These are phyloP conservation scores for Chaetoceros tenuissimus DNA, from an alignment of 108 stramenopile species.

Conservation along the genomic window DNA sequence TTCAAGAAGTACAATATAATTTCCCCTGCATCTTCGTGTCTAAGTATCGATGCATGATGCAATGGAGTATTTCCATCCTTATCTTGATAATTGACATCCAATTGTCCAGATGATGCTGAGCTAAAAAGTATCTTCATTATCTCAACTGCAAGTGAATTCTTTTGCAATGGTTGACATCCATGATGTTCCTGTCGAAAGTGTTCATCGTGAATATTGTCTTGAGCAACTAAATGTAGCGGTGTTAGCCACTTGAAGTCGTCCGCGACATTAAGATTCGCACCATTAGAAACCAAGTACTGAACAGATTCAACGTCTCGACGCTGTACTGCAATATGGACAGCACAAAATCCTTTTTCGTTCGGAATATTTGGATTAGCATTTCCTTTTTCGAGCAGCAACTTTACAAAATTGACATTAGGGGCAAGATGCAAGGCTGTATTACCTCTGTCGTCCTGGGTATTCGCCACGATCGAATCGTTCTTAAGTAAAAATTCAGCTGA, in stretches of 20 bases:
- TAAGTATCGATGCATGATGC: constrained; percentile 71
- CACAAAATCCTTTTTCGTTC: constrained; percentile 69
- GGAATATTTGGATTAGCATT: constrained; percentile 81
- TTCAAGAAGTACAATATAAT: constrained; percentile 59
- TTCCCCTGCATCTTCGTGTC: constrained; percentile 50
- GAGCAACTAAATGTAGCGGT: constrained; percentile 64
- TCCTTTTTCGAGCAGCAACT: constrained; percentile 44
- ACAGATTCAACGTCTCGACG: constrained; percentile 59
- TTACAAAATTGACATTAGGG: constrained; percentile 23
- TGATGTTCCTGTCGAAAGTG: not conserved
- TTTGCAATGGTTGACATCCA: not conserved
- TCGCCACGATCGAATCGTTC: constrained; percentile 43
- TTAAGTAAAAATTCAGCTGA: constrained; percentile 39
- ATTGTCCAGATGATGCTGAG: constrained; percentile 20
- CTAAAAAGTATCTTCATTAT: constrained; percentile 41
- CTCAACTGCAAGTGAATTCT: not conserved
- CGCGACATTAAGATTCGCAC: constrained; percentile 61
- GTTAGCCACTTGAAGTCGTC: constrained; percentile 75
- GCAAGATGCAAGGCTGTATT: constrained; percentile 77
- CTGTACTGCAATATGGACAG: constrained; percentile 70
- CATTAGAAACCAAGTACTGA: constrained; percentile 33
- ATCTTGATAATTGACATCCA: constrained; percentile 79
- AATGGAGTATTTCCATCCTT: constrained; percentile 78
- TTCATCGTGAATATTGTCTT: constrained; percentile 3
- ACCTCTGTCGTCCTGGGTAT: constrained; percentile 63